These are phyloP conservation scores for Babesia bigemina DNA, from an alignment of 169 alveolate genomes.

Conservation along the genomic window DNA sequence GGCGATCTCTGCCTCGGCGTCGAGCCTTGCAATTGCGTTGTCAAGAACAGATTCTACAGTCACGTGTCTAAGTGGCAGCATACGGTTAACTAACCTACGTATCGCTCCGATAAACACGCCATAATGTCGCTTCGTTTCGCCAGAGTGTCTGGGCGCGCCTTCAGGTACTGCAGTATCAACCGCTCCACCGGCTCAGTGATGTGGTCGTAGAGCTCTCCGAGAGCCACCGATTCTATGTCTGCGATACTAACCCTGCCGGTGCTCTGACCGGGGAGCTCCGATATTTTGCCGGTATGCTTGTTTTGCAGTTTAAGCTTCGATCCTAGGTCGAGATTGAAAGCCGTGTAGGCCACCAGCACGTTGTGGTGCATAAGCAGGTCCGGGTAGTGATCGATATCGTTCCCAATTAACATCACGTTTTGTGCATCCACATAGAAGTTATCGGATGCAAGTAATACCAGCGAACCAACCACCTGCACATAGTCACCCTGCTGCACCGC, in stretches of 20 bases:
- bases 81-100: slow-evolving; percentile 38
- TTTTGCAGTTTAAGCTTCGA: slow-evolving; percentile 44
- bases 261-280: slow-evolving; percentile 58
- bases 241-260: not conserved
- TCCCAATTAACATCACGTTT: slow-evolving; percentile 42
- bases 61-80: not conserved
- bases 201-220: slow-evolving; percentile 50
- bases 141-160: slow-evolving; percentile 47
- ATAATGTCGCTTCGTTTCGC: slow-evolving; percentile 36
- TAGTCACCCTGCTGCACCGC: slow-evolving; percentile 36
- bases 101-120: slow-evolving; percentile 26
- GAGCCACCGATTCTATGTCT: slow-evolving; percentile 27
- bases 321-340: slow-evolving; percentile 48
- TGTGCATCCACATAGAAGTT: slow-evolving; percentile 66
- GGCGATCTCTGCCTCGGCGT: slow-evolving; percentile 56
- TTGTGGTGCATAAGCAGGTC: slow-evolving; percentile 49
- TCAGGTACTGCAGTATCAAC: slow-evolving; percentile 49
- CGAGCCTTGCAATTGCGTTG: slow-evolving; percentile 42
- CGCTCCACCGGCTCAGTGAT: slow-evolving; percentile 53
- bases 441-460: slow-evolving; percentile 52
- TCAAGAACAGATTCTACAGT: slow-evolving; percentile 48
- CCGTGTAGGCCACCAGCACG: slow-evolving; percentile 64
- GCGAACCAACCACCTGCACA: slow-evolving; percentile 65
- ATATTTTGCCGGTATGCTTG: slow-evolving; percentile 53
- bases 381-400: slow-evolving; percentile 13